Evolutionary conservation across 164 flowering plant genomes (phyloP).

Genomic region (Umbellularia californica): DNA sequence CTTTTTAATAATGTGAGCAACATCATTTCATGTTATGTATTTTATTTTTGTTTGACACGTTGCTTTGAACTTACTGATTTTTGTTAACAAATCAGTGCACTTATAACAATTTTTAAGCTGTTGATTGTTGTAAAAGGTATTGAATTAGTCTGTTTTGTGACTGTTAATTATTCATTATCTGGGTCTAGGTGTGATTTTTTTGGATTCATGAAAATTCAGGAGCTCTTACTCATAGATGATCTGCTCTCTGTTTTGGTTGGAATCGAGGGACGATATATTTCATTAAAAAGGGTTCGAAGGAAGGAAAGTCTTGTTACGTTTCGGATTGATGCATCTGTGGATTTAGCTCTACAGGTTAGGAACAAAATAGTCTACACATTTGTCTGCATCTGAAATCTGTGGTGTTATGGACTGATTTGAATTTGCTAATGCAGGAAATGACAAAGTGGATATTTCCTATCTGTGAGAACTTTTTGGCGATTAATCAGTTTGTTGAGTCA

Average conservation of each 20-base stretch:
- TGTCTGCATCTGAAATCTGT: not conserved
- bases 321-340: conserved; percentile 85
- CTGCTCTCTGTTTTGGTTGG: conserved; percentile 88
- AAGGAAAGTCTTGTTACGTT: conserved; percentile 53
- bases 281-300: conserved; percentile 54
- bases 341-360: conserved; percentile 82
- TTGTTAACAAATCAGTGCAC: too few species aligned
- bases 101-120: too few species aligned
- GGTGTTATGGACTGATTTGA: conserved; percentile 4
- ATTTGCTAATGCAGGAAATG: conserved; percentile 57
- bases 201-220: conserved; percentile 36
- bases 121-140: too few species aligned
- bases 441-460: conserved; percentile 78
- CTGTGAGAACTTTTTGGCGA: conserved; percentile 76
- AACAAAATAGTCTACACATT: not conserved
- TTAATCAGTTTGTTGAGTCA: conserved; percentile 83
- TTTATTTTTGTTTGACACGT: too few species aligned
- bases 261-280: conserved; percentile 82
- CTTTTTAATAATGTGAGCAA: too few species aligned
- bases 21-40: too few species aligned
- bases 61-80: too few species aligned
- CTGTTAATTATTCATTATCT: not conserved
- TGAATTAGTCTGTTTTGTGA: too few species aligned
- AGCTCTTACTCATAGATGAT: conserved; percentile 86
- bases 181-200: not conserved